Evolutionary conservation across 75 land plant species (phyloP), one percentile per base, ranked within the genome.

Genomic region (Cupressus sempervirens): DNA sequence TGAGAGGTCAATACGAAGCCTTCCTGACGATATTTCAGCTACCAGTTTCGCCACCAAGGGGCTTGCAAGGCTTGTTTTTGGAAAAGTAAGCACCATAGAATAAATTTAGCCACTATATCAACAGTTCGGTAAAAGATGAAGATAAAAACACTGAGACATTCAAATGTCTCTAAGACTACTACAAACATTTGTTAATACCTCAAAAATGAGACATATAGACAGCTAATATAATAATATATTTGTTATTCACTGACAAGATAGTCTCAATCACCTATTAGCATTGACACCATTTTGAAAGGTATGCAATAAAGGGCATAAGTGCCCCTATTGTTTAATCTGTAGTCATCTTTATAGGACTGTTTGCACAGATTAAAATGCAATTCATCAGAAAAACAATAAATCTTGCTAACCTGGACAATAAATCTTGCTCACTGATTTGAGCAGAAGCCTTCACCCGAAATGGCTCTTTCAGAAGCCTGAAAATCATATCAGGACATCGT

Each of bases 381-480:
- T 20, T 79, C 48, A 26, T 43, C 11, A 43, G 12, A 43, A 79
- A 35, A 70, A 70, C 74, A 70, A 70, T 62, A 76, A 76, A 76
- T 16, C 14, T 79, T 79, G 13, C 50, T 36, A 43, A 79, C 81
- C 81, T 79, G 81, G 81, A 79, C 7, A 45, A 79, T 45, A 79
- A 43, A 79, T 79, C 81, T 43, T 79, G 48, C 46, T 79, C 48
- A 11, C n/a, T 45, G 3, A 79, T n/a, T 79, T 40, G 45, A n/a
- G 45, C 40, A 45, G 81, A 79, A n/a, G 81, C 81, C 81, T 30
- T 79, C 46, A 79, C 81, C 45, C 45, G 45, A 43, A 45, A 79
- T 79, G 81, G 50, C 81, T 79, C 81, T 43, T 40, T 38, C n/a
- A 79, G 10, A 23, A 79, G 45, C 81, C 81, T 79, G 81, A 26